Evolutionary conservation across 2,329 filamentous ascomycete genomes (phyloP), one percentile per base, ranked within the genome.

Genomic region (Aspergillus aculeatus): DNA sequence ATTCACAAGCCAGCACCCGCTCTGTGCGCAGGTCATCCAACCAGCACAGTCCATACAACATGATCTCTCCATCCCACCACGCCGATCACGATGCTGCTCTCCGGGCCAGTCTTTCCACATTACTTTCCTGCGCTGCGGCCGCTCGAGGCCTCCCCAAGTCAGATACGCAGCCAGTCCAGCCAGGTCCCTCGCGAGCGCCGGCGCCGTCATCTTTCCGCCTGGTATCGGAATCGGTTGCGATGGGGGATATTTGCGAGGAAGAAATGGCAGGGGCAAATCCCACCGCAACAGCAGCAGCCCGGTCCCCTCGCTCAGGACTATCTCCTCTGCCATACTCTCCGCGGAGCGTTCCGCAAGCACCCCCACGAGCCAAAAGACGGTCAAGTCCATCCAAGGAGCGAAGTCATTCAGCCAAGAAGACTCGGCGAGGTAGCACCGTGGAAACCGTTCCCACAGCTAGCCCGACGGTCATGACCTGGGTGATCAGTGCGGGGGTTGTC

Each of bases 51-150:
- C 83, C 84, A 10, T 86, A 84, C 71, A 89, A 87, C 73, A 86
- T 90, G 73, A 85, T 91, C 71, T 88, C 89, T 0, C 89, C 91
- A 1, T 85, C 86, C 3, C 86, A 91, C 68, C 91, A 92, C 67
- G 88, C 91, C 51, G 92, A 98, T 68, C 93, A 98, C 68, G 95
- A 99, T 69, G 95, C 92, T 31, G 95, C 92, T 2, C 83, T 99
- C 11, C 88, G 95, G 35, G 92, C 95, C 21, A 96, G 92, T 52
- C 83, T 99, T n/a, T 96, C 92, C 0, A 98, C 95, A 0, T 83
- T 99, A 12, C 85, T 99, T 12, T 97, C 94, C n/a, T 96, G 92
- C 69, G 94, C 92, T 0, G 92, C 93, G 3, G 95, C 94, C 0
- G 95, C 94, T 1, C 86, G 95, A 48, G 89, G 90, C 4, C 81